Percentiles rank a stretch among this genome's conserved stretches.
Conservation (phyloP, 352 stramenopile species). For the Pythium folliculosum region DNA sequence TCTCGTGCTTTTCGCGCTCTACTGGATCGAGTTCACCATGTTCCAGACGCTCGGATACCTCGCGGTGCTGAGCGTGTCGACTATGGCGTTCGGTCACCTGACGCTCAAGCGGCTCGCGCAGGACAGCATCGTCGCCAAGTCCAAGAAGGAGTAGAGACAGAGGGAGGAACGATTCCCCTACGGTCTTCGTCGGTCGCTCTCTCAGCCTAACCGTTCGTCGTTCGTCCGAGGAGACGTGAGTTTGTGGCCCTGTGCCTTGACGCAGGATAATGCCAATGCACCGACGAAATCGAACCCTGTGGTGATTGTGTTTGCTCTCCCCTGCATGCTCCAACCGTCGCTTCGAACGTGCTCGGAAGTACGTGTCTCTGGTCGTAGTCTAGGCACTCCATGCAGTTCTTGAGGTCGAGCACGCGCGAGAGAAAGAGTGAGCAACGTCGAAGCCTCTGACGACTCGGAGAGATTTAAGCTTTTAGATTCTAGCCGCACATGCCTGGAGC, state of each 20-base stretch:
- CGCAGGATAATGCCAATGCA: not conserved
- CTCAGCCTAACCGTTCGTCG: not conserved
- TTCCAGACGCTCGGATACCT: constrained; percentile 81
- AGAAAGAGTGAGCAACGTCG: not conserved
- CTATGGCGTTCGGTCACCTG: constrained; percentile 69
- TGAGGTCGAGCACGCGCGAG: not conserved
- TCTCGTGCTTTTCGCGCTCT: constrained; percentile 78
- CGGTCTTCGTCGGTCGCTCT: not conserved
- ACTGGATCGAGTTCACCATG: constrained; percentile 91
- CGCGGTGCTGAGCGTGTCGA: constrained; percentile 53
- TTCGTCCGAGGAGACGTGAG: not conserved
- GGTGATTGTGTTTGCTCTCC: not conserved
- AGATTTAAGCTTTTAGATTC: not conserved
- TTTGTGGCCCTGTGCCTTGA: not conserved
- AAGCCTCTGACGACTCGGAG: not conserved
- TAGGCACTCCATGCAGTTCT: not conserved
- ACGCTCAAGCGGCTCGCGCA: constrained; percentile 77
- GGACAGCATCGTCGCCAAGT: constrained; percentile 36
- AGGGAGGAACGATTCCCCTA: not conserved
- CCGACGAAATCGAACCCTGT: not conserved
- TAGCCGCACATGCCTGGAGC: too few species aligned
- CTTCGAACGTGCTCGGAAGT: constrained; percentile 1
- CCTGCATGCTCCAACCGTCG: not conserved
- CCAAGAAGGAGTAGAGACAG: constrained; percentile 58
- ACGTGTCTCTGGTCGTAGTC: not conserved